Conservation (phyloP, 1,139 yeast genomes). For the Yamadazyma sp. region DNA sequence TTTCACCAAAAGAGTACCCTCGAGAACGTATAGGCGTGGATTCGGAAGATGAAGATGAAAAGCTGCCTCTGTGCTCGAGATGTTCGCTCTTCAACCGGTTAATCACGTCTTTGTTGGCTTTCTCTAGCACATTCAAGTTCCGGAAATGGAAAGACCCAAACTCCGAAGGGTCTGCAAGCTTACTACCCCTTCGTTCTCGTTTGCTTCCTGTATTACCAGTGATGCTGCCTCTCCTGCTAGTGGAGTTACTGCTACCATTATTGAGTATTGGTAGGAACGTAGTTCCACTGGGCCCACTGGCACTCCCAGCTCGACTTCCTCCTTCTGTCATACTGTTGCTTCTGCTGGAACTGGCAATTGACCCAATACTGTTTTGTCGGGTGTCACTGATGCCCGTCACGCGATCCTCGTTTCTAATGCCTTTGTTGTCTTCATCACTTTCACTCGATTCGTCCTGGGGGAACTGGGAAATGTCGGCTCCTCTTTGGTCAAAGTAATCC, state of each 20-base stretch:
- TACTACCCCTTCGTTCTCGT: conserved; percentile 64
- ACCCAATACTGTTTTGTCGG: conserved; percentile 4
- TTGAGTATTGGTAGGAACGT: neutral
- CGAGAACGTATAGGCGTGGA: conserved; percentile 39
- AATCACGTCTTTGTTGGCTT: conserved; percentile 91
- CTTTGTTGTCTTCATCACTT: conserved; percentile 17
- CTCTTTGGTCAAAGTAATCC: conserved; percentile 88
- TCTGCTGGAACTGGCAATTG: conserved; percentile 5
- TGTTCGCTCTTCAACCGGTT: conserved; percentile 84
- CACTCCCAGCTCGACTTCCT: conserved; percentile 4
- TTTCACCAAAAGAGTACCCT: conserved; percentile 35
- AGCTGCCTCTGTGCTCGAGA: conserved; percentile 51
- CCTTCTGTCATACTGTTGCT: conserved; percentile 3
- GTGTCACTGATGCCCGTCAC: conserved; percentile 1
- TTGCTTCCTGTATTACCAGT: conserved; percentile 26
- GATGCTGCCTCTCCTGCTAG: conserved; percentile 13
- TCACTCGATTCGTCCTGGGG: conserved; percentile 49
- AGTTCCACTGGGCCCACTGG: neutral
- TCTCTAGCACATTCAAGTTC: conserved; percentile 85
- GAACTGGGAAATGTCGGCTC: conserved; percentile 70
- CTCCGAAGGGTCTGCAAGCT: conserved; percentile 73
- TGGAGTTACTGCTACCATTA: conserved; percentile 4
- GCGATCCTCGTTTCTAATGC: conserved; percentile 12
- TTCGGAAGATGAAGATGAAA: conserved; percentile 46
- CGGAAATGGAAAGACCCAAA: conserved; percentile 94